A percentile compares a stretch with the other conserved stretches of the same genome.
phyloP scores from a whole-genome alignment of 148 eudicot genomes.

The Euryodendron excelsum region DNA sequence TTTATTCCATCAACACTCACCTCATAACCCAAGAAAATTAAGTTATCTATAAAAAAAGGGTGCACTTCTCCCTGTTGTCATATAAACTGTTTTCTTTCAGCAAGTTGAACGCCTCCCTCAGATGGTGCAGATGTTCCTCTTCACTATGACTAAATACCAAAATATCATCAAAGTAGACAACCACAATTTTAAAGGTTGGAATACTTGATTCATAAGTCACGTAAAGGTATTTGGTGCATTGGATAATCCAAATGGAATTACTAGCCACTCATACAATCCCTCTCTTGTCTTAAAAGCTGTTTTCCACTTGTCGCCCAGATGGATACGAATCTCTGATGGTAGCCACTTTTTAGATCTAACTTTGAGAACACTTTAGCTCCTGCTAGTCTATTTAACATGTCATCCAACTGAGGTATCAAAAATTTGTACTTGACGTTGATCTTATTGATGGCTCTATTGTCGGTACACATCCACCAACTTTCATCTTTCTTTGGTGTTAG shows the following conservation, averaged over 20 bases:
- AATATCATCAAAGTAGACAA: not conserved
- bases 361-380: too few relatives aligned
- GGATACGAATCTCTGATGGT: not conserved
- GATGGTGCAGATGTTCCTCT: not conserved
- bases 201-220: not conserved
- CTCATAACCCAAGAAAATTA: not conserved
- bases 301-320: not conserved
- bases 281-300: not conserved
- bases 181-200: not conserved
- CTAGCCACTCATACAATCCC: not conserved
- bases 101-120: not conserved
- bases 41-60: not conserved
- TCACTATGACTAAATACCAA: not conserved
- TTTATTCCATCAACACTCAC: not conserved
- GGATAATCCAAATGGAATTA: not conserved
- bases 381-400: too few relatives aligned
- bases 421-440: too few relatives aligned
- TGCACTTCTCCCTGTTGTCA: not conserved
- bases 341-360: too few relatives aligned
- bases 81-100: not conserved
- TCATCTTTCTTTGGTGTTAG: too few relatives aligned
- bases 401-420: too few relatives aligned
- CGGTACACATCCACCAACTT: too few relatives aligned
- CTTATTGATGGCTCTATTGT: too few relatives aligned
- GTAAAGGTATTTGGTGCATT: slow-evolving; percentile 2